Conservation (phyloP, 129 eudicot species). For the Artemisia annua region DNA sequence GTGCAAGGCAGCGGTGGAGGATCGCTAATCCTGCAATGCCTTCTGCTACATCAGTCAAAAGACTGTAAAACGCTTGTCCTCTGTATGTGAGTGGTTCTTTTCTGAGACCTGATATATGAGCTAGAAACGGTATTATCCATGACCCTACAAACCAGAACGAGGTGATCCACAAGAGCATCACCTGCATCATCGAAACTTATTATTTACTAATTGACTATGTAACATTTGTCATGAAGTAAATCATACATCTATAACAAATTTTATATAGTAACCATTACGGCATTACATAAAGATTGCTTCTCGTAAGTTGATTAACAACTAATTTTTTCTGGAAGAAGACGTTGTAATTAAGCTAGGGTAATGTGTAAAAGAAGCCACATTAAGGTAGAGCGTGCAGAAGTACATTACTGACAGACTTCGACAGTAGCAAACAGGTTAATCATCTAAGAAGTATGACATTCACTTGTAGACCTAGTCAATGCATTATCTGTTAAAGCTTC, state of each 20-base stretch:
- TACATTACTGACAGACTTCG: too few relatives aligned
- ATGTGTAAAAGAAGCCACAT: too few relatives aligned
- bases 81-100: slow-evolving; percentile 57
- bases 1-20: slow-evolving; percentile 55
- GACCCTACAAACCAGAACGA: slow-evolving; percentile 72
- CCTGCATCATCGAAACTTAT: slow-evolving; percentile 40
- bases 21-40: slow-evolving; percentile 67
- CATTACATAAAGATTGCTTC: too few relatives aligned
- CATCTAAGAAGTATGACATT: not conserved
- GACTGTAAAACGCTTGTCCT: slow-evolving; percentile 67
- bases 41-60: slow-evolving; percentile 61
- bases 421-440: too few relatives aligned
- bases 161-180: slow-evolving; percentile 63
- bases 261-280: too few relatives aligned
- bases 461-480: not conserved
- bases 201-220: not conserved
- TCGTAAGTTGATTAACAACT: too few relatives aligned
- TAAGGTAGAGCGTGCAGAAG: too few relatives aligned
- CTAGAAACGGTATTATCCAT: slow-evolving; percentile 66
- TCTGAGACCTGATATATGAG: slow-evolving; percentile 57
- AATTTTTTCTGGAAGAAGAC: too few relatives aligned
- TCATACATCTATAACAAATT: too few relatives aligned
- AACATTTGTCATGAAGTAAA: slow-evolving; percentile 1
- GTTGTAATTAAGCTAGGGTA: too few relatives aligned
- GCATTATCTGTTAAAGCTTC: not conserved